These are phyloP conservation scores for Phytopythium helicoides DNA, from an alignment of 352 stramenopile species.

Conservation along the genomic window DNA sequence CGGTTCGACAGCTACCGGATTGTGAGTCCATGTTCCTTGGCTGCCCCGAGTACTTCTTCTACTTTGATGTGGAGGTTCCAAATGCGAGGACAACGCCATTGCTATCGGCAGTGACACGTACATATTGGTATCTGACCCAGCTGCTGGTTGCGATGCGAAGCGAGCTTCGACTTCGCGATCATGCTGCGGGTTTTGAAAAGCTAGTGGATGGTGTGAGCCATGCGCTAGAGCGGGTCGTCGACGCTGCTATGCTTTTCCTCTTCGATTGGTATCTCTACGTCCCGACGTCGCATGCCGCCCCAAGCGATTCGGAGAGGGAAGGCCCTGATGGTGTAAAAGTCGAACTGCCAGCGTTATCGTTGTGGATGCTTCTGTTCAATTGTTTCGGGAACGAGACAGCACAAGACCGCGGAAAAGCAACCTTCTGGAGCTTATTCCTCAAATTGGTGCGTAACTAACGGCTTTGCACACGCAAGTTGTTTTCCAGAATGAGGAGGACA, in stretches of 20 bases:
- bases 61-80: slow-evolving; percentile 57
- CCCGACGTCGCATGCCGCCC: slow-evolving; percentile 44
- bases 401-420: not conserved
- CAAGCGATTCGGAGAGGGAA: slow-evolving; percentile 9
- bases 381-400: slow-evolving; percentile 20
- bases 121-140: slow-evolving; percentile 63
- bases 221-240: slow-evolving; percentile 38
- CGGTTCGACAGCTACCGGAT: slow-evolving; percentile 54
- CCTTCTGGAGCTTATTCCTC: not conserved
- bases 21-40: slow-evolving; percentile 50
- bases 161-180: not conserved
- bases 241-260: slow-evolving; percentile 64
- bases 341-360: slow-evolving; percentile 36
- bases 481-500: no score
- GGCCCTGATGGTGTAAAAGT: not conserved
- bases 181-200: no score
- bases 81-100: slow-evolving; percentile 50
- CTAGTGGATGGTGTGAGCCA: not conserved
- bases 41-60: slow-evolving; percentile 63
- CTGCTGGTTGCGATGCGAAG: slow-evolving; percentile 18
- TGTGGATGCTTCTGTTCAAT: slow-evolving; percentile 58
- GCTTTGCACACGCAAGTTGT: not conserved
- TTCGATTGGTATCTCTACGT: slow-evolving; percentile 72
- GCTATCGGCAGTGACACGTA: slow-evolving; percentile 45
- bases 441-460: not conserved